Base-by-base conservation (phyloP, 768 basidiomycete genomes). In the Pluteus cervinus region DNA sequence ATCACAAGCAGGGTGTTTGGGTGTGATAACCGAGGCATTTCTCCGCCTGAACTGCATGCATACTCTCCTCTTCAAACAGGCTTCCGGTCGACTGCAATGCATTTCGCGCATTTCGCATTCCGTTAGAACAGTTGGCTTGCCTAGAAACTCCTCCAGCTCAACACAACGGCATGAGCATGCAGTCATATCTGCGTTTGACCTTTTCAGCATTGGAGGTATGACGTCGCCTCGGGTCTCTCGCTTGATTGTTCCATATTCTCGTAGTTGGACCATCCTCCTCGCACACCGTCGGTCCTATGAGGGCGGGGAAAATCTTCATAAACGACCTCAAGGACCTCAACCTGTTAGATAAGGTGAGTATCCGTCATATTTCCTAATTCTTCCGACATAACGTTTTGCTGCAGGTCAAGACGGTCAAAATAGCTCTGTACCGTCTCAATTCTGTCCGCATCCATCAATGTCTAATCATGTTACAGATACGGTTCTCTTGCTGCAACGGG, bases 401-500 rank as follows among this genome's bases (percentile, higher is more conserved):
- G 39, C 48, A 89, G 81, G 82, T 91, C 48, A 69, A 66, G 42
- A 82, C 73, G 6, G 60, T 98, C 36, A 98, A 96, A 58, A 83
- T 94, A 40, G 81, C 81, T 3, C 68, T 97, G 77, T 89, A 55
- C 31, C 41, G 22, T 36, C 33, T 42, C 25, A 26, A 36, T 23
- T 34, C 37, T 31, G 26, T 21, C 31, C 20, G 29, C 18, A 21
- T 39, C 11, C 20, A 32, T 29, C 15, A 43, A 33, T 41, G 42
- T 37, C 33, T 35, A 5, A 28, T 28, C 33, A 23, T 39, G n/a
- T 14, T 32, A 32, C 41, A 89, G 86, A 35, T 93, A 94, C 57
- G 93, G 93, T 20, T 90, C 86, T 6, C 69, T 97, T 22, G 92
- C 94, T 3, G 93, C 94, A 5, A 97, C 94, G 50, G 91, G 83